Percentiles rank a stretch among this genome's conserved stretches.
Evolutionary conservation across 2,329 filamentous ascomycete species (phyloP).

Genomic region (Cordyceps cateniannulata): DNA sequence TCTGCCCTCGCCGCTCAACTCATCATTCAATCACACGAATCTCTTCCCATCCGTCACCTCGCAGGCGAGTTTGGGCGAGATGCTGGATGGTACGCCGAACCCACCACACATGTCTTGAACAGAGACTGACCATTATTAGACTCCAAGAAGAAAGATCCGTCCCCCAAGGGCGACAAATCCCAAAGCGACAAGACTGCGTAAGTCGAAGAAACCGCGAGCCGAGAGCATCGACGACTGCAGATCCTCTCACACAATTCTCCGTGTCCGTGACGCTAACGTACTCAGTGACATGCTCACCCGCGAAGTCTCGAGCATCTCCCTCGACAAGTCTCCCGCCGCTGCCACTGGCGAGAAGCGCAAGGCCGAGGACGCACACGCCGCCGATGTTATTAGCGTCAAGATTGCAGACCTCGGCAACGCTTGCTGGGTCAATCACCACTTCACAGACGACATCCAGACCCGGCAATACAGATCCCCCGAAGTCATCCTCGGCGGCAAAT

Average conservation of each 20-base stretch:
- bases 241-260: not conserved
- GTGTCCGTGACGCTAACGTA: slow-evolving; percentile 12
- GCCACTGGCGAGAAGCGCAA: slow-evolving; percentile 55
- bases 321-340: slow-evolving; percentile 64
- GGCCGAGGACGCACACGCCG: slow-evolving; percentile 48
- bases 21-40: slow-evolving; percentile 77
- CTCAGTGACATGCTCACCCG: slow-evolving; percentile 77
- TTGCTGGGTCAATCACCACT: slow-evolving; percentile 98
- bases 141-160: slow-evolving; percentile 36
- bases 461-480: slow-evolving; percentile 95
- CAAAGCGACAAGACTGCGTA: slow-evolving; percentile 92
- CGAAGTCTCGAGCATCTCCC: slow-evolving; percentile 89
- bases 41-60: slow-evolving; percentile 58
- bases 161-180: slow-evolving; percentile 61
- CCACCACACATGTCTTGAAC: too few relatives aligned
- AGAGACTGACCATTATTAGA: slow-evolving; percentile 17
- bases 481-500: slow-evolving; percentile 93
- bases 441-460: slow-evolving; percentile 98
- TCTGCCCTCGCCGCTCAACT: slow-evolving; percentile 87
- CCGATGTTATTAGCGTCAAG: slow-evolving; percentile 91
- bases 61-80: slow-evolving; percentile 73
- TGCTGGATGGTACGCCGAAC: slow-evolving; percentile 69
- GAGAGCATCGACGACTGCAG: not conserved
- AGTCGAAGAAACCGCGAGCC: slow-evolving; percentile 31
- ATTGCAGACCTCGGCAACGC: slow-evolving; percentile 98